Evolutionary conservation across 768 basidiomycete genomes (phyloP).

Genomic region (Tulasnella sp.): DNA sequence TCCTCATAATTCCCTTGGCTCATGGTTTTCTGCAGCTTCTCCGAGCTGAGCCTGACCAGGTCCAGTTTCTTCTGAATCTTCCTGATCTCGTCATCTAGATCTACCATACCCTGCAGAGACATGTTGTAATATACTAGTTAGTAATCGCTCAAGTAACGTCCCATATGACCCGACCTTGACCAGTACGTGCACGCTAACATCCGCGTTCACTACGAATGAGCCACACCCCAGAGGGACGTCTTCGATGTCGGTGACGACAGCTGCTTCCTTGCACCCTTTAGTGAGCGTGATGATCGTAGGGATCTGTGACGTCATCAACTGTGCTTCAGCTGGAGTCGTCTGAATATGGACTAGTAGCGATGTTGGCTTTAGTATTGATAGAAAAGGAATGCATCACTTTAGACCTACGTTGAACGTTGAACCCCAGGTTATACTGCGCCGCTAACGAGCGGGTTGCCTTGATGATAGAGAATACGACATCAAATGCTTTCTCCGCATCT

Average conservation of each 20-base stretch:
- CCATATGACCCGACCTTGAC: constrained; percentile 54
- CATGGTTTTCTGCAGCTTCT: constrained; percentile 66
- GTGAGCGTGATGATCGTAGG: constrained; percentile 69
- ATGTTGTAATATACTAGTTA: not conserved
- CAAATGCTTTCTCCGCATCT: constrained; percentile 74
- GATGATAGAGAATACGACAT: constrained; percentile 69
- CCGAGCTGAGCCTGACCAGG: constrained; percentile 52
- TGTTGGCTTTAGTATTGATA: not conserved
- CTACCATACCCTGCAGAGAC: constrained; percentile 80
- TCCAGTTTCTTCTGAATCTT: constrained; percentile 88
- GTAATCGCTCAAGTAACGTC: not conserved
- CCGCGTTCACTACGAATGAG: constrained; percentile 62
- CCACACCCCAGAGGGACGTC: constrained; percentile 88
- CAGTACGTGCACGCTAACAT: constrained; percentile 67
- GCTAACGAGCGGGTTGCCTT: constrained; percentile 75
- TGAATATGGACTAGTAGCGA: constrained; percentile 44
- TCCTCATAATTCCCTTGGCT: constrained; percentile 64
- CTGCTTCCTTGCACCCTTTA: constrained; percentile 75
- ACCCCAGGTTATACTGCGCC: constrained; percentile 80
- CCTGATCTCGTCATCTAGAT: constrained; percentile 74
- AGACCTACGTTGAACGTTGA: constrained; percentile 61
- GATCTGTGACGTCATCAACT: constrained; percentile 58
- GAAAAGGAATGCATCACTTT: not conserved
- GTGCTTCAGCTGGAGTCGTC: constrained; percentile 51
- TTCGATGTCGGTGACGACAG: constrained; percentile 47